A percentile compares a stretch with the other conserved stretches of the same genome.
Evolutionary conservation across 2,329 filamentous ascomycete genomes (phyloP).

Genomic region (Xylariomycetidae sp.): DNA sequence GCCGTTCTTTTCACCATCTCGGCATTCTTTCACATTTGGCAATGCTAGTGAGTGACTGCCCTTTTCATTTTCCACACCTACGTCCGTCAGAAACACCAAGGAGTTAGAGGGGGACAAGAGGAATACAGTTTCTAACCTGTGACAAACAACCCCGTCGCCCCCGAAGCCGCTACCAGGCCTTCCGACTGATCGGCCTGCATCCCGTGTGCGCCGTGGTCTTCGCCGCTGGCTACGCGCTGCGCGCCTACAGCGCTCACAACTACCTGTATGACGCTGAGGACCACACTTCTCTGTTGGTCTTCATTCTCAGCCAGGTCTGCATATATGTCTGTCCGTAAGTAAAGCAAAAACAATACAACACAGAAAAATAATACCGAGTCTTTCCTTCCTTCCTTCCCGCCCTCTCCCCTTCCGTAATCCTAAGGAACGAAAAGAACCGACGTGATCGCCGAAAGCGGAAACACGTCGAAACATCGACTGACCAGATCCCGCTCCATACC

Average conservation of each 20-base stretch:
- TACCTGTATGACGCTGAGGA: slow-evolving; percentile 31
- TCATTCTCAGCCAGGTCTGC: slow-evolving; percentile 37
- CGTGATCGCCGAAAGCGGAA: no score
- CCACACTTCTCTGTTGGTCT: slow-evolving; percentile 32
- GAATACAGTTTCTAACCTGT: no score
- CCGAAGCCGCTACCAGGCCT: slow-evolving; percentile 46
- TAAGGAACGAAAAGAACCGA: background rate
- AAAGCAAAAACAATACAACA: no score
- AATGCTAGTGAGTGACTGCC: slow-evolving; percentile 35
- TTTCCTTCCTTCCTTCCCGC: no score
- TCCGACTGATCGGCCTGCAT: slow-evolving; percentile 45
- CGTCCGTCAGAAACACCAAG: no score
- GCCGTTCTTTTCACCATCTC: slow-evolving; percentile 42
- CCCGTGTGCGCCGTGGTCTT: slow-evolving; percentile 47
- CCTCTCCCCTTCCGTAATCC: background rate
- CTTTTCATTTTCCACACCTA: background rate
- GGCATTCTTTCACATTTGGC: slow-evolving; percentile 45
- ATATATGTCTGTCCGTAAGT: slow-evolving; percentile 35
- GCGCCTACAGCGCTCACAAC: slow-evolving; percentile 47
- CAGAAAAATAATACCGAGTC: no score
- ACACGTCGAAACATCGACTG: no score
- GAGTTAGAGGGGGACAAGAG: no score
- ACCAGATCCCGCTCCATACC: no score
- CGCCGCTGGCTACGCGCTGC: slow-evolving; percentile 47
- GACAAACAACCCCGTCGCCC: background rate